phyloP scores from a whole-genome alignment of 2,329 filamentous ascomycete species.

The Cercospora brassicicola region DNA sequence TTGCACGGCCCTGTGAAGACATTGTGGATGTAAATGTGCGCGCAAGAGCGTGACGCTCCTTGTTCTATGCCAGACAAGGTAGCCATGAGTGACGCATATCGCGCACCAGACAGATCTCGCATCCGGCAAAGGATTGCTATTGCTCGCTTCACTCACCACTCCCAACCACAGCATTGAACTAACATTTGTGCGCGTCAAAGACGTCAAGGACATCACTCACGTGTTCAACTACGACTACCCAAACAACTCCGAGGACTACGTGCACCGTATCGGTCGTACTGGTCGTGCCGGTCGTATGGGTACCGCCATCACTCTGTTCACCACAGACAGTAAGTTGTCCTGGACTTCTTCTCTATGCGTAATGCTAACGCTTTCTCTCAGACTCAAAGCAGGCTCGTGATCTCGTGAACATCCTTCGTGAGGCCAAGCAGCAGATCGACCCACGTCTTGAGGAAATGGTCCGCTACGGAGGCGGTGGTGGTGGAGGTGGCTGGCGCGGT shows the following conservation, averaged over 20 bases:
- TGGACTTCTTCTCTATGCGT: constrained; percentile 17
- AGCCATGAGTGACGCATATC: constrained; percentile 35
- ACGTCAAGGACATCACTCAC: constrained; percentile 99
- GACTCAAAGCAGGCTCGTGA: constrained; percentile 76
- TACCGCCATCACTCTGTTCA: constrained; percentile 98
- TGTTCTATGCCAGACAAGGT: constrained; percentile 27
- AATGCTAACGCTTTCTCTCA: constrained; percentile 39
- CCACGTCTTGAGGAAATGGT: constrained; percentile 94
- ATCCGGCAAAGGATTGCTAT: constrained; percentile 57
- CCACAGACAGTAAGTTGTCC: constrained; percentile 86
- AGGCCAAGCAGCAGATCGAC: constrained; percentile 98
- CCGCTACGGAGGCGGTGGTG: constrained; percentile 83
- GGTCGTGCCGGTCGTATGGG: constrained; percentile 79
- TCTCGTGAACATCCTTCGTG: constrained; percentile 84
- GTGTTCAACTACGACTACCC: constrained; percentile 99
- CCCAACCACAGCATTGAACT: constrained; percentile 30
- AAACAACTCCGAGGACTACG: constrained; percentile 78
- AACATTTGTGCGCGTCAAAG: constrained; percentile 65
- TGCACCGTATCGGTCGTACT: constrained; percentile 68
- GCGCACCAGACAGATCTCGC: constrained; percentile 41
- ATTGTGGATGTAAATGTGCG: constrained; percentile 43
- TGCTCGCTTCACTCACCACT: constrained; percentile 44
- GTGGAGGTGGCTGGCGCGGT: constrained; percentile 62
- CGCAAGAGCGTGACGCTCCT: constrained; percentile 31
- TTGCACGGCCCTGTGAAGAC: constrained; percentile 50